Base-by-base conservation (phyloP, 116 monocot genomes). In the Papilionanthe hybrid region DNA sequence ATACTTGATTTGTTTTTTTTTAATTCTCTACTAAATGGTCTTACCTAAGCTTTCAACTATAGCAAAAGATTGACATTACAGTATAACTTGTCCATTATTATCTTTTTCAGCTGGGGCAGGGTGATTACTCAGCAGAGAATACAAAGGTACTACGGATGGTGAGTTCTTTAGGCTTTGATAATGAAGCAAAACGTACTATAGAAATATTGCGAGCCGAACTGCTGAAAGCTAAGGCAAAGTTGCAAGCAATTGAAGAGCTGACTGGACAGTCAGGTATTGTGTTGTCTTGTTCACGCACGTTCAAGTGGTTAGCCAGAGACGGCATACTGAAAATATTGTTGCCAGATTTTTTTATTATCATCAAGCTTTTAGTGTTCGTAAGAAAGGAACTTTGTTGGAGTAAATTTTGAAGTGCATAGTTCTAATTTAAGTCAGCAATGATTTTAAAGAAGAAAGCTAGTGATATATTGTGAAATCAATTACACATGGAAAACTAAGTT, bases 91-190 rank as follows among this genome's bases (percentile, higher is more conserved):
- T 63, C 48, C 0, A 30, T 55, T 49, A 22, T 43, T 55, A n/a
- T 49, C 11, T 50, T 89, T 43, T 20, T 29, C 78, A 96, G 96
- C 72, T 98, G 47, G 98, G 98, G 25, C 93, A 98, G 85, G 98
- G 98, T 78, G 94, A 94, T 91, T 98, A 87, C 74, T 94, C 93
- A 78, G 79, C 85, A 57, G 75, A 88, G 79, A 98, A 82, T 80
- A 98, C 98, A 27, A 98, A 98, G 81, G 98, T 98, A 4, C 78
- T 98, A 81, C 86, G 98, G 19, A 98, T 98, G 98, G 91, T 94
- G 65, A 98, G 91, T 83, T 92, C 94, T 60, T 77, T 98, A 29
- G 87, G 87, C 30, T 88, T 98, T 30, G 94, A 98, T 32, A 88
- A 85, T 86, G 98, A 98, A 78, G 87, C 94, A 79, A 98, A 94